Evolutionary conservation across 202 grass and related monocot species (phyloP).

Genomic region (Schoenoplectus triqueter): DNA sequence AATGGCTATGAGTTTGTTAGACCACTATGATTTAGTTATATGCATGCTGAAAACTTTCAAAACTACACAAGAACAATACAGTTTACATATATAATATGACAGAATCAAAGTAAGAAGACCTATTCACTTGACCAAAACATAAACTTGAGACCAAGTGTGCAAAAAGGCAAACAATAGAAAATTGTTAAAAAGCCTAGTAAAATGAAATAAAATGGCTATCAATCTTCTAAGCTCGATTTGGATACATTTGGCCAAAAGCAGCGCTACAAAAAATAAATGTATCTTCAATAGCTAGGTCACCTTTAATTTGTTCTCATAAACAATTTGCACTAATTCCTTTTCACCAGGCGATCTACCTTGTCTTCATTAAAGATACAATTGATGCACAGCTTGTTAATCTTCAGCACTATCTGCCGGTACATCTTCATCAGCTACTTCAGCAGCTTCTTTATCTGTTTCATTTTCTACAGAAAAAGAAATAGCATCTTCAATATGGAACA

Average conservation of each 20-base stretch:
- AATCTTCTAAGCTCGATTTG: background rate
- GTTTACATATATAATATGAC: background rate
- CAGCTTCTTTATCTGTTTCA: constrained; percentile 19
- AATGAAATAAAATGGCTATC: constrained; percentile 1
- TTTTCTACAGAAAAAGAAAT: constrained; percentile 23
- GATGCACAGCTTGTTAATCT: constrained; percentile 17
- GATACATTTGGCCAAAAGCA: background rate
- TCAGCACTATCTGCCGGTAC: background rate
- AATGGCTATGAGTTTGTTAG: background rate
- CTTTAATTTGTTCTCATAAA: background rate
- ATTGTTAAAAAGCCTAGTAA: background rate
- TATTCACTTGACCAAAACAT: background rate
- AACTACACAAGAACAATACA: background rate
- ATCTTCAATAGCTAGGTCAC: background rate
- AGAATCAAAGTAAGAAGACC: background rate
- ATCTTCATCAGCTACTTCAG: constrained; percentile 19
- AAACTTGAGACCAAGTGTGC: background rate
- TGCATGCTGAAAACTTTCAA: background rate
- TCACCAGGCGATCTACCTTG: background rate
- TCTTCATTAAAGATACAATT: background rate
- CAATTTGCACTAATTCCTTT: background rate
- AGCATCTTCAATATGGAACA: background rate
- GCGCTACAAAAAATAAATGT: background rate
- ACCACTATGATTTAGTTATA: background rate
- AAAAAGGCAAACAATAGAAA: background rate